Conservation (phyloP, 2,329 filamentous ascomycete species). For the Cercospora berteroae region DNA sequence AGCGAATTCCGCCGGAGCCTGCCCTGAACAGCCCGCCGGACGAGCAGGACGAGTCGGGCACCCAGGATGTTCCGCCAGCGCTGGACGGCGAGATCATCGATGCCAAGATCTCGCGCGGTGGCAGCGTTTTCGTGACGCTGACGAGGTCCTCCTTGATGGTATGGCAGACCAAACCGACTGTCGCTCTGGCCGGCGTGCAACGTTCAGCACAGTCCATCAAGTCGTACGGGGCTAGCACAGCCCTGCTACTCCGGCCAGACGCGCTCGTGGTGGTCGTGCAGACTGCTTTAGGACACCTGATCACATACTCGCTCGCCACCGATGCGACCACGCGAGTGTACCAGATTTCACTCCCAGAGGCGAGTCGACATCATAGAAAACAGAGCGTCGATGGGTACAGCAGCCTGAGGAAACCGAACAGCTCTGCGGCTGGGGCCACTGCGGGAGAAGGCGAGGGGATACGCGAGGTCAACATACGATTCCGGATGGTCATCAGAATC, state of each 20-base stretch:
- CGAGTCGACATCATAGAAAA: constrained; percentile 47
- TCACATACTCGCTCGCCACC: constrained; percentile 88
- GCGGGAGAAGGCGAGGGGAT: constrained; percentile 80
- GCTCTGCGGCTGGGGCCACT: constrained; percentile 48
- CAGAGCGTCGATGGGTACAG: constrained; percentile 46
- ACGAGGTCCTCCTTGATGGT: constrained; percentile 82
- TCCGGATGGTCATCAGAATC: constrained; percentile 96
- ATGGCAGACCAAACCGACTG: constrained; percentile 94
- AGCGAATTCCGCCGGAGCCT: constrained; percentile 4
- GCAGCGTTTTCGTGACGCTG: constrained; percentile 83
- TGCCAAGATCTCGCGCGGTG: constrained; percentile 72
- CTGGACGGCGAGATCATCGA: constrained; percentile 59
- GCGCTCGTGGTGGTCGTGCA: constrained; percentile 89
- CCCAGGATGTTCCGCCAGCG: background rate
- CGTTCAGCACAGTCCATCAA: constrained; percentile 76
- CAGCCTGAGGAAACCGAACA: constrained; percentile 27
- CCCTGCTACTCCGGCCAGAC: constrained; percentile 84
- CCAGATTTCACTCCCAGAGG: constrained; percentile 71
- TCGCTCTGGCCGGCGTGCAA: constrained; percentile 78
- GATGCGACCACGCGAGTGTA: constrained; percentile 82
- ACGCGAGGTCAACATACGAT: constrained; percentile 82
- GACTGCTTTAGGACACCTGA: constrained; percentile 80
- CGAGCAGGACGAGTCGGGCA: background rate
- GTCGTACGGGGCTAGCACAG: constrained; percentile 80
- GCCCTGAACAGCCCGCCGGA: background rate